Percentiles rank a stretch among this genome's conserved stretches.
These are phyloP conservation scores for Irpex sp. DNA, from an alignment of 1,284 basidiomycete genomes.

Conservation along the genomic window DNA sequence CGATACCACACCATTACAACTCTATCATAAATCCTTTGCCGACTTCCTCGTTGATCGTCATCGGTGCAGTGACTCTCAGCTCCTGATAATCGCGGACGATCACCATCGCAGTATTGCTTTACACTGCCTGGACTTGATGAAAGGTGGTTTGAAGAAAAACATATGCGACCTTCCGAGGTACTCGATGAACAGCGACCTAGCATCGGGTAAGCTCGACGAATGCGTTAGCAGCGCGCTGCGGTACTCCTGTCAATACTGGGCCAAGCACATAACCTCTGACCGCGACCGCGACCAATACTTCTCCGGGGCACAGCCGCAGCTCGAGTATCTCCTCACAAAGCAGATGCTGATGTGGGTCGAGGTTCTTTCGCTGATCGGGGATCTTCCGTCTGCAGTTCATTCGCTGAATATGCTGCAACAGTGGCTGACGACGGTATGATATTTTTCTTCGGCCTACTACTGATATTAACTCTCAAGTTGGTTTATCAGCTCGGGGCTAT, in stretches of 20 bases:
- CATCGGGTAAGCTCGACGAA: too few species aligned
- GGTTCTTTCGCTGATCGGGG: not conserved
- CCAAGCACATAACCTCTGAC: not conserved
- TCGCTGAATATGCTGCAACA: not conserved
- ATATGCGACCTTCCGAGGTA: not conserved
- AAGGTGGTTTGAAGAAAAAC: not conserved
- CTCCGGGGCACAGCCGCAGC: not conserved
- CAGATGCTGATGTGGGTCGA: not conserved
- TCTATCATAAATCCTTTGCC: not conserved
- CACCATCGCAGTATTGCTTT: not conserved
- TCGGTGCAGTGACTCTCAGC: not conserved
- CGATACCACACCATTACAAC: too few species aligned
- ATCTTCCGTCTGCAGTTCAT: not conserved
- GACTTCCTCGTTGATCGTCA: not conserved
- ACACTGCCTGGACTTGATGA: not conserved
- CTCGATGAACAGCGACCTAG: not conserved
- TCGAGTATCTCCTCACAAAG: not conserved
- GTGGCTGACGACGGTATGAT: not conserved
- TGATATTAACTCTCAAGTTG: too few species aligned
- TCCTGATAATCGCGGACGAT: not conserved
- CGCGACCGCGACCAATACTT: not conserved
- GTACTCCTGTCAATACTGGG: not conserved
- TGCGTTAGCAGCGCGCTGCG: not conserved
- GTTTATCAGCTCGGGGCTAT: not conserved
- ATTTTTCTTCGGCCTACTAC: too few species aligned